phyloP scores from a whole-genome alignment of 208 protist genomes.

The Porcisia deanei region DNA sequence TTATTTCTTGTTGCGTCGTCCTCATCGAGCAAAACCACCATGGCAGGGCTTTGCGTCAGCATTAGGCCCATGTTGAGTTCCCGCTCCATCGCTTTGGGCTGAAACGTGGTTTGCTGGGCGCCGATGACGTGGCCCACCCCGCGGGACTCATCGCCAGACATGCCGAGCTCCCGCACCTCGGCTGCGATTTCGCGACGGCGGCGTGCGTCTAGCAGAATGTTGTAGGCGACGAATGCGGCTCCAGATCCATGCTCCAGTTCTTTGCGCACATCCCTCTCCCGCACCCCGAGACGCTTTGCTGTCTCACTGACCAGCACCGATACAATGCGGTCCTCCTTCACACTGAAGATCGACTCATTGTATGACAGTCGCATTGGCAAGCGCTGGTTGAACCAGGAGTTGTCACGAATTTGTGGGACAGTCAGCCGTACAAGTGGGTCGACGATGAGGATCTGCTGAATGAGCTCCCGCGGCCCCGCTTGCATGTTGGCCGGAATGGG shows the following conservation, averaged over 20 bases:
- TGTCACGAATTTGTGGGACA: constrained; percentile 89
- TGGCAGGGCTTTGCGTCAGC: constrained; percentile 85
- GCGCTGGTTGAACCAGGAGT: constrained; percentile 86
- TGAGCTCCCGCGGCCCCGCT: constrained; percentile 67
- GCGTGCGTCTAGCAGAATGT: constrained; percentile 79
- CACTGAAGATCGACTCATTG: constrained; percentile 69
- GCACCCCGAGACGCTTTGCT: constrained; percentile 51
- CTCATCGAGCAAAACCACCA: constrained; percentile 81
- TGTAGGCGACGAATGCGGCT: constrained; percentile 77
- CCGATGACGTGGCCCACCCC: constrained; percentile 22
- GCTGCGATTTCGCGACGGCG: constrained; percentile 64
- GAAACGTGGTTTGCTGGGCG: constrained; percentile 27
- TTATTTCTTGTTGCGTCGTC: constrained; percentile 78
- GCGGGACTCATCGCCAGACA: constrained; percentile 24
- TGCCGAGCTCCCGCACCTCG: constrained; percentile 55
- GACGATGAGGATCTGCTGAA: constrained; percentile 88
- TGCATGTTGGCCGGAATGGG: constrained; percentile 65
- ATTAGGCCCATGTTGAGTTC: constrained; percentile 88
- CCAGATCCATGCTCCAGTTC: constrained; percentile 70
- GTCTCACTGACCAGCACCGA: constrained; percentile 63
- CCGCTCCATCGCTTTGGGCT: constrained; percentile 72
- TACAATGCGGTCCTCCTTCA: constrained; percentile 73
- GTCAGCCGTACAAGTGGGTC: constrained; percentile 90
- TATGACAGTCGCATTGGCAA: constrained; percentile 84
- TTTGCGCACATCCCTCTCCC: constrained; percentile 67